Evolutionary conservation across 805 yeast species (phyloP), one percentile per base, ranked within the genome.

Genomic region (Lachancea cidri): DNA sequence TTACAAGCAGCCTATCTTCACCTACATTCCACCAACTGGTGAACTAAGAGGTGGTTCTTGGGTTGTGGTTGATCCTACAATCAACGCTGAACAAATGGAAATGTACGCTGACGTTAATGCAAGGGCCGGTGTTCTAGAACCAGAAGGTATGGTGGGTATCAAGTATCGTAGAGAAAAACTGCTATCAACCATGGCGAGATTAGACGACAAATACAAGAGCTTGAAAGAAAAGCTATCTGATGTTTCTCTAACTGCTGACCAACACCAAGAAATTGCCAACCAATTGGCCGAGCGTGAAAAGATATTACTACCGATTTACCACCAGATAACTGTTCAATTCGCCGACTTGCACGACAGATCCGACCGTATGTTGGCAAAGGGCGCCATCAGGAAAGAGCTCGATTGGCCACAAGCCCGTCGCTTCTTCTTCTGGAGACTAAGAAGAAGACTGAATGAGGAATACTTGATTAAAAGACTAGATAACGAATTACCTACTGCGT

Each of bases 1-100:
- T 56, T 93, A 82, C 77, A 86, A 86, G 65, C 98, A 93, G 68
- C 99, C 99, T 45, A 84, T 93, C 52, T 83, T 93, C 70, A 87
- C 93, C 18, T 93, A 93, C 68, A 91, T 93, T 65, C 98, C 99
- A 39, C 99, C 99, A 44, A 79, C 84, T 52, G 98, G 98, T 65
- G 99, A 93, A 69, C 76, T 93, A 54, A 85, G 99, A 77, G 99
- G 99, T 73, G 99, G 99, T 65, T 91, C 98, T 18, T 93, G 99
- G 99, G 99, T 94, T 42, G 99, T 93, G 53, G 96, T 93, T 62
- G 99, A 93, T 68, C 97, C 98, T 50, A 86, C 97, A 38, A 93
- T 93, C 71, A 93, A 94, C 67, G 67, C 84, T 35, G 97, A 89
- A 48, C 86, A 86, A 86, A 94, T 93, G 96, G 99, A 93, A 71